Evolutionary conservation across 2,329 filamentous ascomycete species (phyloP), one percentile per base, ranked within the genome.

Genomic region (Cercospora nicotianae): DNA sequence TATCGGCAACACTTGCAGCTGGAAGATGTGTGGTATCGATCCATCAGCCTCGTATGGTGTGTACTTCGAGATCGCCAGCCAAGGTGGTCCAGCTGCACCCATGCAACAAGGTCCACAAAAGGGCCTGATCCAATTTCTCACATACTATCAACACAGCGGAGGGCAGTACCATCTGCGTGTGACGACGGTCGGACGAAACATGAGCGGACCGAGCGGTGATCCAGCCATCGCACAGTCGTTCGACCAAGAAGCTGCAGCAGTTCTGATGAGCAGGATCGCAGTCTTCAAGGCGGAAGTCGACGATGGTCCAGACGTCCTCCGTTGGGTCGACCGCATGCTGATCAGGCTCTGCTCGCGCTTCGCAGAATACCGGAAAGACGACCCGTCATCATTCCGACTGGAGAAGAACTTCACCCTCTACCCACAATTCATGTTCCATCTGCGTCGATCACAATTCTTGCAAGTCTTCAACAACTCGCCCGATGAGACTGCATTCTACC

Each of bases 391-490:
- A 0, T 99, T 99, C 88, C 89, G 93, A 39, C 82, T 97, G 70
- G 95, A 99, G 81, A 97, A 97, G 88, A 99, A 99, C 84, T 99
- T 99, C 78, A 98, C 94, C 0, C 86, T 99, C 16, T 99, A 99
- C 78, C 95, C 95, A 28, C 95, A 99, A 79, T 99, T 99, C 83
- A 99, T 99, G 95, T 99, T 99, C 86, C 95, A 99, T 80, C 87
- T 99, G 69, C 91, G 95, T 75, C 89, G 95, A 80, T 97, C 93
- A 81, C 95, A 98, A 80, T 99, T 99, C 84, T 82, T 99, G 72
- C 95, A 99, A 78, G 94, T 99, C 66, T 99, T 99, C 87, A 99
- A 99, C 85, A 99, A 98, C 81, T 98, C 94, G 0, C 95, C 95
- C 7, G 95, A 99, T 75, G 95, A 99, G 81, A 99, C 95, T 26